Conservation (phyloP, 257 asterid genomes). For the Rhazya stricta region DNA sequence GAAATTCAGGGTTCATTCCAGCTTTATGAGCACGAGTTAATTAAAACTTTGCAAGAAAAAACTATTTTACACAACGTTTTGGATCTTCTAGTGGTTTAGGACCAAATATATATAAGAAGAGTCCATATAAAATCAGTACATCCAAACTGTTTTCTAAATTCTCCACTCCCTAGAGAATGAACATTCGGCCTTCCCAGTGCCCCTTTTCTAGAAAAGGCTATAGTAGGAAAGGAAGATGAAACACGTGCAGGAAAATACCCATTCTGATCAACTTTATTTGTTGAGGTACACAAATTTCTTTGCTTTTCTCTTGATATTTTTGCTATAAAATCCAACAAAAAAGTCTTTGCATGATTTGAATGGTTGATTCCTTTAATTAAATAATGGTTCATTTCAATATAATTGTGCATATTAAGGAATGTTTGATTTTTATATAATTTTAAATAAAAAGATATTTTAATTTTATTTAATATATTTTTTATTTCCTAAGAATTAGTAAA, state of each 20-base stretch:
- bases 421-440: too few relatives aligned
- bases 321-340: neutral
- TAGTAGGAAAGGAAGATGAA: neutral
- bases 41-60: neutral
- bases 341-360: too few relatives aligned
- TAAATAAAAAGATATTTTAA: too few relatives aligned
- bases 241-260: neutral
- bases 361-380: neutral
- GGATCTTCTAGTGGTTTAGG: neutral
- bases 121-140: neutral
- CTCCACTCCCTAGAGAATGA: neutral
- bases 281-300: neutral
- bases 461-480: too few relatives aligned
- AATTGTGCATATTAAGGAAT: too few relatives aligned
- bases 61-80: too few relatives aligned
- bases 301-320: too few relatives aligned
- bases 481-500: too few relatives aligned
- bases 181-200: neutral
- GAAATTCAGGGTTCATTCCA: neutral
- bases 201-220: neutral
- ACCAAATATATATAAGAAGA: neutral
- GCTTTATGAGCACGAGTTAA: neutral
- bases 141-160: too few relatives aligned
- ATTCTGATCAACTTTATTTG: neutral
- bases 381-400: too few relatives aligned